phyloP scores from a whole-genome alignment of 139 green algal genomes.

The Tetradesmus obliquus region DNA sequence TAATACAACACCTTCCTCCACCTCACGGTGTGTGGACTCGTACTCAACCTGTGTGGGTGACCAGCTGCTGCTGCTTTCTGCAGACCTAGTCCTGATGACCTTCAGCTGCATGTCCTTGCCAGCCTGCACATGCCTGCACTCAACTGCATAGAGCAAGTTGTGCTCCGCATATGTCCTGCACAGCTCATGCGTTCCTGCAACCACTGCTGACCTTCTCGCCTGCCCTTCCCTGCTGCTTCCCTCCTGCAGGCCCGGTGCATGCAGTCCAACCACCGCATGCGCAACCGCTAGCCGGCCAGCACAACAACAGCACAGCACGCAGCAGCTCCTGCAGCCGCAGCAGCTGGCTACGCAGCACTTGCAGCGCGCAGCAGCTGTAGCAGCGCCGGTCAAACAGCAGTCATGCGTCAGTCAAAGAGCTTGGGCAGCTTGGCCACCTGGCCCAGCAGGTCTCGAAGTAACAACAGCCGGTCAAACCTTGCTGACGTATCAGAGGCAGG shows the following conservation, averaged over 20 bases:
- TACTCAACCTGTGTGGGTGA: background rate
- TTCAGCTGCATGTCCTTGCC: background rate
- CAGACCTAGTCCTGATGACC: background rate
- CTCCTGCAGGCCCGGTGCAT: background rate
- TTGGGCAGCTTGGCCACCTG: background rate
- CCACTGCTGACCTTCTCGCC: background rate
- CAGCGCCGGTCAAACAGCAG: background rate
- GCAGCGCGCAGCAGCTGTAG: background rate
- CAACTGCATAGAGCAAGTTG: background rate
- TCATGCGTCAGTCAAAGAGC: conserved; percentile 41
- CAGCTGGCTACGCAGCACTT: no score
- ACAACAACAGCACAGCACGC: background rate
- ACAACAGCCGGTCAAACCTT: background rate
- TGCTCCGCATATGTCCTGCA: background rate
- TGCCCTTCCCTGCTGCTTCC: background rate
- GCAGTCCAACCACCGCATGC: background rate
- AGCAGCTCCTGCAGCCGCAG: background rate
- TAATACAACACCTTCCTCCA: background rate
- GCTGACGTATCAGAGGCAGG: background rate
- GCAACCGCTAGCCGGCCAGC: background rate
- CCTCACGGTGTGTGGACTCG: background rate
- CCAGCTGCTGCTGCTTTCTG: background rate
- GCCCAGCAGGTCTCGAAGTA: background rate
- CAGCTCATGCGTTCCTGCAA: background rate
- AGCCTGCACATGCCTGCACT: background rate